phyloP scores from a whole-genome alignment of 257 asterid species.

The Parsonsia alboflavescens region DNA sequence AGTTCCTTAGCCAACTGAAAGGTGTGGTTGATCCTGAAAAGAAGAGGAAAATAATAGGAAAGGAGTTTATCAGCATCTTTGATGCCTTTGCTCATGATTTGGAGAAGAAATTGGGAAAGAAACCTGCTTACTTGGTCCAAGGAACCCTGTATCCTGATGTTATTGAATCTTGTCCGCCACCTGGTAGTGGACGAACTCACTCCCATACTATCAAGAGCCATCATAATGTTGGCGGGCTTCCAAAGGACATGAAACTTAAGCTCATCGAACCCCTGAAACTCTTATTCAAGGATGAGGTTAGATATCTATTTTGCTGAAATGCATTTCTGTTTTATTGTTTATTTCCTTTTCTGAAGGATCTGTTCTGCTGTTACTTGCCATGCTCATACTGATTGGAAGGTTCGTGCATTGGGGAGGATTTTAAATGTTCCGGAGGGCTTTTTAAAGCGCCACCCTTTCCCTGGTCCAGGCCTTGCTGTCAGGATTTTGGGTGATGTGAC shows the following conservation, averaged over 20 bases:
- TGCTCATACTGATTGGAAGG: conserved; percentile 37
- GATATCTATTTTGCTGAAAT: conserved; percentile 1
- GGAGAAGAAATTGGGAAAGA: conserved; percentile 63
- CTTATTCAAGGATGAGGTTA: conserved; percentile 94
- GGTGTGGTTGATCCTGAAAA: conserved; percentile 95
- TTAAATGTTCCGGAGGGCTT: conserved; percentile 67
- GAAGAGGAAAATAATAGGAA: conserved; percentile 90
- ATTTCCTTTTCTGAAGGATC: background rate
- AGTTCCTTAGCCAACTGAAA: conserved; percentile 78
- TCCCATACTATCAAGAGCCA: conserved; percentile 98
- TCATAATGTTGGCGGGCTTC: conserved; percentile 97
- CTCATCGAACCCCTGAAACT: conserved; percentile 97
- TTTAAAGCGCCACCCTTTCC: conserved; percentile 89
- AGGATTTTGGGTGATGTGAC: conserved; percentile 94
- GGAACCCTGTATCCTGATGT: conserved; percentile 98
- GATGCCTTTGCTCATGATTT: conserved; percentile 74
- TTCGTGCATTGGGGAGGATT: conserved; percentile 79
- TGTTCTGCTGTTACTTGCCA: background rate
- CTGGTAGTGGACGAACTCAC: conserved; percentile 95
- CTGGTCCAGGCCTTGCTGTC: conserved; percentile 94
- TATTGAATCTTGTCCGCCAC: conserved; percentile 97
- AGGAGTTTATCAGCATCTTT: conserved; percentile 74
- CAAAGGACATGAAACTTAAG: conserved; percentile 94
- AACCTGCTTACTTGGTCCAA: conserved; percentile 78
- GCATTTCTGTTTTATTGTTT: background rate